Percentiles rank a stretch among this genome's conserved stretches.
These are phyloP conservation scores for Candida suzukii DNA, from an alignment of 805 yeast species.

Conservation along the genomic window DNA sequence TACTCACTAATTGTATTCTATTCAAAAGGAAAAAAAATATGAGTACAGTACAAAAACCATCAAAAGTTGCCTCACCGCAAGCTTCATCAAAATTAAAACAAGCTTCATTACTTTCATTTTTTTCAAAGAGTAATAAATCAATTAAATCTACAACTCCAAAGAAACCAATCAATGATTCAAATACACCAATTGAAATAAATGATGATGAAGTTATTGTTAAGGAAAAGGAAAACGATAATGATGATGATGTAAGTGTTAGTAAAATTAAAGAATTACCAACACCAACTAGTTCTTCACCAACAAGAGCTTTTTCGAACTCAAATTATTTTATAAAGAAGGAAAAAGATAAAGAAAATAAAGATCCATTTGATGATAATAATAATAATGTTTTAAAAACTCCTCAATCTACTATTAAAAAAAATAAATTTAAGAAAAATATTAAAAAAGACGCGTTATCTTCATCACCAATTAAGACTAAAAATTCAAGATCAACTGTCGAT, in stretches of 20 bases:
- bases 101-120: slow-evolving; percentile 25
- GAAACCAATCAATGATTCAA: background rate
- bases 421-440: too few species aligned
- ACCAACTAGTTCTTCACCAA: slow-evolving; percentile 18
- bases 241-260: background rate
- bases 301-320: background rate
- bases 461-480: slow-evolving; percentile 11
- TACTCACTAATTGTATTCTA: too few species aligned
- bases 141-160: slow-evolving; percentile 1
- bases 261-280: slow-evolving; percentile 11
- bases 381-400: slow-evolving; percentile 1
- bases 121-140: slow-evolving; percentile 10
- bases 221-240: too few species aligned
- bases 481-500: slow-evolving; percentile 8
- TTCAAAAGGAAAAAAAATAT: too few species aligned
- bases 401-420: background rate
- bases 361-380: too few species aligned
- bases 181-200: background rate
- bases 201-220: too few species aligned
- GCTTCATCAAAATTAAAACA: slow-evolving; percentile 17
- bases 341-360: background rate
- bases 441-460: slow-evolving; percentile 5
- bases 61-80: slow-evolving; percentile 1
- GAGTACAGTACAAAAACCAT: too few species aligned
- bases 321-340: background rate